phyloP scores from a whole-genome alignment of 2,329 filamentous ascomycete species.

The Phyllosticta capitalensis region DNA sequence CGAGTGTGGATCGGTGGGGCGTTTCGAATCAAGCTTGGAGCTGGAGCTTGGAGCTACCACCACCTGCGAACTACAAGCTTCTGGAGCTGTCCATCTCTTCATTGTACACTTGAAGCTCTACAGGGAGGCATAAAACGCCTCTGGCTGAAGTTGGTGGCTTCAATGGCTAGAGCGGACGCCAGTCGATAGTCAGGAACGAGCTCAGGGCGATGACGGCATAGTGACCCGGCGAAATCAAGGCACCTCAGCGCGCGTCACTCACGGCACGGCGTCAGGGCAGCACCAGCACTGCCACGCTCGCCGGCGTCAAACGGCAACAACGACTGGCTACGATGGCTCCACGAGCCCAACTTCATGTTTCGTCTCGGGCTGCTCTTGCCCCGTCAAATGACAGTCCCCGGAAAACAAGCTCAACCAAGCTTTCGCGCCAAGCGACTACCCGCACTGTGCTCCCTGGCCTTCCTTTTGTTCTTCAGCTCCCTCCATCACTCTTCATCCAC shows the following conservation, averaged over 20 bases:
- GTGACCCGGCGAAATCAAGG: neutral
- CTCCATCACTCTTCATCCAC: neutral
- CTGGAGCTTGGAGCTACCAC: too few species aligned
- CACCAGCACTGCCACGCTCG: neutral
- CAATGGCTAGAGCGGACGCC: neutral
- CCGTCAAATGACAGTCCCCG: neutral
- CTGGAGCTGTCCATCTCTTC: neutral
- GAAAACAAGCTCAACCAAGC: slow-evolving; percentile 11
- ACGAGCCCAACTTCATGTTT: neutral
- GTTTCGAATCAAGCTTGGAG: neutral
- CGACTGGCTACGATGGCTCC: neutral
- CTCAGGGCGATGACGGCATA: neutral
- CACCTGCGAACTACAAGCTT: neutral
- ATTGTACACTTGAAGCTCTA: too few species aligned
- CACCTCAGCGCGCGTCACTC: too few species aligned
- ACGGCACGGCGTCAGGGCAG: too few species aligned
- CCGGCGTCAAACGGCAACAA: too few species aligned
- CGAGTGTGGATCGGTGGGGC: too few species aligned
- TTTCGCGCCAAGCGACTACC: slow-evolving; percentile 5
- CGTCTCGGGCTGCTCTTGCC: neutral
- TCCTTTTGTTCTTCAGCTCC: neutral
- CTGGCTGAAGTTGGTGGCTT: neutral
- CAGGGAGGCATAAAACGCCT: too few species aligned
- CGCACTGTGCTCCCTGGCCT: neutral
- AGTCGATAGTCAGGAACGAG: too few species aligned